Evolutionary conservation across 306 rosid genomes (phyloP), one percentile per base, ranked within the genome.

Genomic region (Citrullus amarus): DNA sequence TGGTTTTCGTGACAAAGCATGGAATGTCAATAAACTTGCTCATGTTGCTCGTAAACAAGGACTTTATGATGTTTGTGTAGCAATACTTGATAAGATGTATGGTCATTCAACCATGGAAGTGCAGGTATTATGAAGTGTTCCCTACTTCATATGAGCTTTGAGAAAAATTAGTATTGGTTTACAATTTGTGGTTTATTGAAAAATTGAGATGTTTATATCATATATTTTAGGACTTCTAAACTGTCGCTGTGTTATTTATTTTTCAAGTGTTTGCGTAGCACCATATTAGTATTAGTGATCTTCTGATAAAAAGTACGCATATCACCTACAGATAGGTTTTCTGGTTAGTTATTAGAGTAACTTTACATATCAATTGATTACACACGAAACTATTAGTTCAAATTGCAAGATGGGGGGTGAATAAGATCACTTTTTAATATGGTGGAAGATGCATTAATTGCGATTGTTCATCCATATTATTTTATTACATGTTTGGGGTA

Each of bases 71-170:
- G 99, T 96, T 80, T 96, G 99, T 77, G 99, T 93, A 80, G 78
- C 86, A 81, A 87, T 91, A 82, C 97, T 96, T 58, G 99, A 92
- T 57, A 96, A 91, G 85, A 88, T 96, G 92, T 96, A 96, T 58
- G 99, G 99, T 63, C 97, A 91, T 86, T 84, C 96, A 67, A 92
- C 98, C 79, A 96, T 96, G 99, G 99, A 96, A 89, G 99, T 93
- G 82, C 99, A 96, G 99, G 99, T 96, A 88, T 77, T 81, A 4
- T 18, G 58, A 46, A 65, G 48, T 41, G 6, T 77, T 13, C 25
- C 20, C 61, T 28, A 48, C 54, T 53, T 73, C 25, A 28, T 48
- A 12, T 1, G 39, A 73, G 14, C 59, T 67, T n/a, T 34, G 53
- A 8, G 53, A 41, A 67, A 39, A 39, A 8, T 50, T 32, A 9